Percentiles rank a stretch among this genome's conserved stretches.
Conservation (phyloP, 2,329 filamentous ascomycete genomes). For the Didymella lethalis region DNA sequence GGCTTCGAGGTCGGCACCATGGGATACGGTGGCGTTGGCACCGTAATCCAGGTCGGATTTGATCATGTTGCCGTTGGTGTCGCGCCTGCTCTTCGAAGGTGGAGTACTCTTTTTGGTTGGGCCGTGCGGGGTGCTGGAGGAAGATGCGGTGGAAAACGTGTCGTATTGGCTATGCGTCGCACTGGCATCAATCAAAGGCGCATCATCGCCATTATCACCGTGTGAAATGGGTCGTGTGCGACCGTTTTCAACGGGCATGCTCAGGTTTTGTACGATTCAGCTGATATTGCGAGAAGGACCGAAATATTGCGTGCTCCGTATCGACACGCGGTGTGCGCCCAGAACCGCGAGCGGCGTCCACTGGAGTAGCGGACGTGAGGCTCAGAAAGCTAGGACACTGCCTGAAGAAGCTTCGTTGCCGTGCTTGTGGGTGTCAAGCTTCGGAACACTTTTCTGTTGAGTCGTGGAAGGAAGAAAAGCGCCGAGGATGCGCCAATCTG, state of each 20-base stretch:
- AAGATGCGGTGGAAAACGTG: conserved; percentile 8
- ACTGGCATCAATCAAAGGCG: conserved; percentile 11
- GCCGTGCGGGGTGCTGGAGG: not conserved
- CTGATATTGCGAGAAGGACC: conserved; percentile 19
- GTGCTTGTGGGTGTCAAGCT: conserved; percentile 23
- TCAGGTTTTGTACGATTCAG: not conserved
- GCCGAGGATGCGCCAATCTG: conserved; percentile 14
- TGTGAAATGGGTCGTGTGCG: not conserved
- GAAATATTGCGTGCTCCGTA: conserved; percentile 22
- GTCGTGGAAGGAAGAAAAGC: conserved; percentile 13
- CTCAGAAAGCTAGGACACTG: conserved; percentile 14
- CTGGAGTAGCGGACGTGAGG: conserved; percentile 12
- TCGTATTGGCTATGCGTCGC: conserved; percentile 16
- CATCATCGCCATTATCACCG: not conserved
- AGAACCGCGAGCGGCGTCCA: conserved; percentile 5
- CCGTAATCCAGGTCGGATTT: conserved; percentile 13
- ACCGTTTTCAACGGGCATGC: conserved; percentile 11
- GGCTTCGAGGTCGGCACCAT: conserved; percentile 19
- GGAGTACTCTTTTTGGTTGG: not conserved
- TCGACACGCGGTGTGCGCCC: conserved; percentile 3
- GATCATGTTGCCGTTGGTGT: conserved; percentile 11
- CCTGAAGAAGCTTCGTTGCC: conserved; percentile 22
- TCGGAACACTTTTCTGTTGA: conserved; percentile 22
- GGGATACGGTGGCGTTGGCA: conserved; percentile 9
- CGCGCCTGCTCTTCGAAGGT: not conserved